Percentiles rank a stretch among this genome's conserved stretches.
These are phyloP conservation scores for Zygnema circumcarinatum DNA, from an alignment of 139 green algal genomes.

Conservation along the genomic window DNA sequence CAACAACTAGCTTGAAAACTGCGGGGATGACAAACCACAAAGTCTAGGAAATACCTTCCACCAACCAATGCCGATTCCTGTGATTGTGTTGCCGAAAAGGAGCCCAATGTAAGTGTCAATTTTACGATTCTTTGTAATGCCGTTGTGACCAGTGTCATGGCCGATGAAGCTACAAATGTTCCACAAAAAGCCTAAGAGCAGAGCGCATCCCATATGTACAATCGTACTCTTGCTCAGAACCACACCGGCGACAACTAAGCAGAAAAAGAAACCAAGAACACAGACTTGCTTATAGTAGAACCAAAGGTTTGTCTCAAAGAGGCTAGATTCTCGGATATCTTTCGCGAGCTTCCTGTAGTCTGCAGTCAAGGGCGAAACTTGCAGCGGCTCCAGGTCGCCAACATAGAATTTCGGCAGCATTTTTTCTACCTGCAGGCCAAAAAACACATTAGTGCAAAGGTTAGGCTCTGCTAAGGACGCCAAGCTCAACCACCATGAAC, in stretches of 20 bases:
- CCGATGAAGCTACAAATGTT: conserved; percentile 62
- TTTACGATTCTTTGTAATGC: conserved; percentile 47
- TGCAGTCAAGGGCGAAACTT: background rate
- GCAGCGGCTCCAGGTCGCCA: conserved; percentile 16
- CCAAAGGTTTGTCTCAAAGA: conserved; percentile 26
- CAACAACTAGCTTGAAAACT: too few relatives aligned
- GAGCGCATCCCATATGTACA: conserved; percentile 46
- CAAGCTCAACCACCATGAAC: too few relatives aligned
- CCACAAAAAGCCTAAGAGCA: conserved; percentile 59
- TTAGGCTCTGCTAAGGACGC: too few relatives aligned
- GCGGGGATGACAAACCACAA: too few relatives aligned
- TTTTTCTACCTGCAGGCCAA: background rate
- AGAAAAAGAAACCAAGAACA: background rate
- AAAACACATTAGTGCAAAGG: too few relatives aligned
- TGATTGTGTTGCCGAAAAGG: conserved; percentile 58
- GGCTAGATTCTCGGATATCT: conserved; percentile 1
- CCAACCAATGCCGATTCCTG: conserved; percentile 64
- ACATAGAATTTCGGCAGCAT: conserved; percentile 39
- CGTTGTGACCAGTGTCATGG: conserved; percentile 63
- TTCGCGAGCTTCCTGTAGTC: conserved; percentile 33
- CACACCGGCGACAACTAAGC: conserved; percentile 17
- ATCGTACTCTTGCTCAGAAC: background rate
- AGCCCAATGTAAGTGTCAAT: conserved; percentile 47
- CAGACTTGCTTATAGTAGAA: conserved; percentile 26
- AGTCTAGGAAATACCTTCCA: conserved; percentile 61